A percentile compares a stretch with the other conserved stretches of the same genome.
phyloP scores from a whole-genome alignment of 2,329 filamentous ascomycete genomes.

The Huntiella omanensis region DNA sequence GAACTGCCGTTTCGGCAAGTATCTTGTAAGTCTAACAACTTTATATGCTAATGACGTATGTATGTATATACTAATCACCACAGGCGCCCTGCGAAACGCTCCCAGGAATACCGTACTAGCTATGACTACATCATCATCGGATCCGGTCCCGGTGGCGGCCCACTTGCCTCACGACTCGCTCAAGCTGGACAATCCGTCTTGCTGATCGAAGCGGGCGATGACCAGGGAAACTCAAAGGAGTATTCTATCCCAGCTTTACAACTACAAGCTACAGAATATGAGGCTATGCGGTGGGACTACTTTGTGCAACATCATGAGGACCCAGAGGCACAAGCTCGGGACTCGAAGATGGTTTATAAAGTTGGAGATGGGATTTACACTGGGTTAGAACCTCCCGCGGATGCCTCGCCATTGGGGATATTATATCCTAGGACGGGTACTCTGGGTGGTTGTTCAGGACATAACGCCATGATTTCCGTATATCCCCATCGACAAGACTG shows the following conservation, averaged over 20 bases:
- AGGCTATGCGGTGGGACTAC: conserved; percentile 32
- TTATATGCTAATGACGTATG: no score
- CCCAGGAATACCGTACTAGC: not conserved
- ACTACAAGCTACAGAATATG: conserved; percentile 15
- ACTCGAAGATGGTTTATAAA: conserved; percentile 29
- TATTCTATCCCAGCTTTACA: conserved; percentile 16
- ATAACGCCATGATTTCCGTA: conserved; percentile 18
- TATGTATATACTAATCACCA: no score
- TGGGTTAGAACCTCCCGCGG: conserved; percentile 12
- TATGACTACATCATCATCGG: conserved; percentile 45
- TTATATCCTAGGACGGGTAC: conserved; percentile 21
- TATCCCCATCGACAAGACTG: conserved; percentile 19
- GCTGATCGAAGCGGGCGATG: conserved; percentile 39
- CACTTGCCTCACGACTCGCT: conserved; percentile 34
- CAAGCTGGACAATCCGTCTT: conserved; percentile 35
- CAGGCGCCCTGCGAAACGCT: no score
- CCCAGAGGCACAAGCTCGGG: conserved; percentile 18
- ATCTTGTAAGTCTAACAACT: no score
- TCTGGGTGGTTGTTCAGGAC: conserved; percentile 19
- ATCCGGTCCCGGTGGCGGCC: conserved; percentile 35
- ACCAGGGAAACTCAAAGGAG: conserved; percentile 22
- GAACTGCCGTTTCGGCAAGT: no score
- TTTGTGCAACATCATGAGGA: conserved; percentile 40
- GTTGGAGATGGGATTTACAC: conserved; percentile 20
- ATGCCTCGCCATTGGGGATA: conserved; percentile 22